Evolutionary conservation across 768 basidiomycete species (phyloP).

Genomic region (Erythrobasidium yunnanense): DNA sequence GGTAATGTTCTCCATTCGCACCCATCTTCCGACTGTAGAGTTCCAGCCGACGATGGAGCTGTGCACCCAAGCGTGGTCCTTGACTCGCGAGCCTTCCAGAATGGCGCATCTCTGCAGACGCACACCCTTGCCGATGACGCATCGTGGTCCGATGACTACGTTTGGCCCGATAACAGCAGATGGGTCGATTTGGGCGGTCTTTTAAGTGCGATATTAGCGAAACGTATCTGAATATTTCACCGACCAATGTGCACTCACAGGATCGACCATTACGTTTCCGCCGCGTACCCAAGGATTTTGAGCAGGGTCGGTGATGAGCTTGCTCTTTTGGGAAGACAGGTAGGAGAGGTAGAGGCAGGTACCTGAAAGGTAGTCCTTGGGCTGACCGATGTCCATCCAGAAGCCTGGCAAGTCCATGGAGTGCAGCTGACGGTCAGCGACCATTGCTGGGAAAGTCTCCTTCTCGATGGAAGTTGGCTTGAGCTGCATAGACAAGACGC

Average conservation of each 20-base stretch:
- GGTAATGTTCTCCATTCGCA: slow-evolving; percentile 36
- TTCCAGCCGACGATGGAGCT: slow-evolving; percentile 45
- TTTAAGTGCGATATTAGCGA: background rate
- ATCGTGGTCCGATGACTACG: slow-evolving; percentile 46
- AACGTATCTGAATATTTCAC: background rate
- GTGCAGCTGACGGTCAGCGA: slow-evolving; percentile 45
- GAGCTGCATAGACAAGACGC: no score
- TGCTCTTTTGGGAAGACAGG: slow-evolving; percentile 42
- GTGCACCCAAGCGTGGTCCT: slow-evolving; percentile 47
- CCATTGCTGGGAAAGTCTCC: slow-evolving; percentile 47
- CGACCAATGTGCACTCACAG: slow-evolving; percentile 30
- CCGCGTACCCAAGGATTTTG: slow-evolving; percentile 45
- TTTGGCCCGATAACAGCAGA: slow-evolving; percentile 46
- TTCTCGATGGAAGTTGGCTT: slow-evolving; percentile 48
- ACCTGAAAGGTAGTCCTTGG: slow-evolving; percentile 43
- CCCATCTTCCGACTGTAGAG: slow-evolving; percentile 37
- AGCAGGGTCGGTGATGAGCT: slow-evolving; percentile 42
- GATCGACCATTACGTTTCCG: slow-evolving; percentile 47
- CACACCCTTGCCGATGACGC: slow-evolving; percentile 45
- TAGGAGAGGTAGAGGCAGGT: slow-evolving; percentile 47
- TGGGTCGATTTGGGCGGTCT: slow-evolving; percentile 42
- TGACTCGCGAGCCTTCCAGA: slow-evolving; percentile 45
- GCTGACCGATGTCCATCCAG: slow-evolving; percentile 49
- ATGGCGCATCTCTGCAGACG: slow-evolving; percentile 47
- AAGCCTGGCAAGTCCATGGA: slow-evolving; percentile 47